Percentiles rank a stretch among this genome's conserved stretches.
These are phyloP conservation scores for Sphaerulina vaccinii DNA, from an alignment of 2,329 filamentous ascomycete species.

Conservation along the genomic window DNA sequence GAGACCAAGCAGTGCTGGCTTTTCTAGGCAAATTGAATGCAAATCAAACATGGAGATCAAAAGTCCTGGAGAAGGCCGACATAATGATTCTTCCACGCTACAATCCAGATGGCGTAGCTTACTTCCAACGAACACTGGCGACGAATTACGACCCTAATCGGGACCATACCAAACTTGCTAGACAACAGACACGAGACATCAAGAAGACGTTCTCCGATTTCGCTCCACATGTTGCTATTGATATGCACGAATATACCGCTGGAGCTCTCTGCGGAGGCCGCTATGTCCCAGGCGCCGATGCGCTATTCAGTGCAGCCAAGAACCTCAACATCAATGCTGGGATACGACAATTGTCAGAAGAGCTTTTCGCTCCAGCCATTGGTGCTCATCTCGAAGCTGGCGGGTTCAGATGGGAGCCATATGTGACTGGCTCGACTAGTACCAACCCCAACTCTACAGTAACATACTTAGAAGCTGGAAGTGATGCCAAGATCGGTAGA, in stretches of 20 bases:
- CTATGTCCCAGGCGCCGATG: conserved; percentile 39
- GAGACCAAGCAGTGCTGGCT: conserved; percentile 39
- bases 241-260: conserved; percentile 40
- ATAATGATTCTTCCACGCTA: conserved; percentile 39
- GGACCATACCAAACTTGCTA: conserved; percentile 39
- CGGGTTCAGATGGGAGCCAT: conserved; percentile 38
- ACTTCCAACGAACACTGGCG: conserved; percentile 39
- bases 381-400: conserved; percentile 31
- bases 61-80: conserved; percentile 37
- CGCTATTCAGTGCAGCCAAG: conserved; percentile 39
- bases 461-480: conserved; percentile 37
- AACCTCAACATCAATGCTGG: conserved; percentile 39
- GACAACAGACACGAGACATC: conserved; percentile 39
- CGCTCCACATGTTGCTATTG: conserved; percentile 38
- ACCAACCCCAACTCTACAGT: conserved; percentile 29
- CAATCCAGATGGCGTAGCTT: conserved; percentile 40
- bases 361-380: conserved; percentile 38
- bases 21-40: conserved; percentile 39
- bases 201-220: conserved; percentile 37
- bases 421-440: conserved; percentile 32
- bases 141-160: conserved; percentile 42
- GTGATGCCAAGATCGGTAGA: conserved; percentile 40
- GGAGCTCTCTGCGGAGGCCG: conserved; percentile 31
- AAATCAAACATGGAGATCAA: conserved; percentile 35
- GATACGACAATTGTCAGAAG: conserved; percentile 39